Evolutionary conservation across 2,329 filamentous ascomycete genomes (phyloP), one percentile per base, ranked within the genome.

Genomic region (Aspergillus sergii): DNA sequence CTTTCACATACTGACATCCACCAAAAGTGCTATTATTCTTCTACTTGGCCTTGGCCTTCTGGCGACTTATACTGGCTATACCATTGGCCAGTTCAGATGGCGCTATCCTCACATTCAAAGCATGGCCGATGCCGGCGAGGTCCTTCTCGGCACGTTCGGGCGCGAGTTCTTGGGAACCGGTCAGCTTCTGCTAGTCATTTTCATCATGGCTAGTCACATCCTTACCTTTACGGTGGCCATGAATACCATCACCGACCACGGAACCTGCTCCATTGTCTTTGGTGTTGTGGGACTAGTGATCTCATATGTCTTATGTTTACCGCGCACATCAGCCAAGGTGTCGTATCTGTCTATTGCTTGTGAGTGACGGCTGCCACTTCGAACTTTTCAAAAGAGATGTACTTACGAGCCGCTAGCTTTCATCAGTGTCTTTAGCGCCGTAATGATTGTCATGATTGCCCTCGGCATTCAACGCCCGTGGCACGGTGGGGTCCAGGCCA

Each of bases 151-250:
- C n/a, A 78, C 75, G 8, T 77, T 85, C 32, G 88, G 86, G 1
- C 84, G 86, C 64, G 86, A 89, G 73, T 65, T 91, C 39, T 80
- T 89, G 36, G 87, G 86, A 32, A 76, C 80, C 61, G 87, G 85
- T 66, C 88, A 89, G 66, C 76, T 84, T 5, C 76, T 91, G 19
- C 85, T 90, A 72, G 78, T 91, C 39, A 77, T 88, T 63, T 89
- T 91, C 76, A 84, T 90, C 65, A 86, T 89, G 73, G 88, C 84
- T 34, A 89, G 88, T 16, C 90, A 92, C 76, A 82, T 89, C 60
- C 77, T 91, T 62, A 89, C 88, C 0, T 90, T 90, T 65, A 84
- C 84, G 26, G 88, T 91, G 69, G 88, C 88, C 69, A 84, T 91
- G 73, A 87, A 87, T 67, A 85, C 83, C 59, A 79, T 91, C 54